Conservation (phyloP, 139 green algal genomes). For the Coelastrella sp. region DNA sequence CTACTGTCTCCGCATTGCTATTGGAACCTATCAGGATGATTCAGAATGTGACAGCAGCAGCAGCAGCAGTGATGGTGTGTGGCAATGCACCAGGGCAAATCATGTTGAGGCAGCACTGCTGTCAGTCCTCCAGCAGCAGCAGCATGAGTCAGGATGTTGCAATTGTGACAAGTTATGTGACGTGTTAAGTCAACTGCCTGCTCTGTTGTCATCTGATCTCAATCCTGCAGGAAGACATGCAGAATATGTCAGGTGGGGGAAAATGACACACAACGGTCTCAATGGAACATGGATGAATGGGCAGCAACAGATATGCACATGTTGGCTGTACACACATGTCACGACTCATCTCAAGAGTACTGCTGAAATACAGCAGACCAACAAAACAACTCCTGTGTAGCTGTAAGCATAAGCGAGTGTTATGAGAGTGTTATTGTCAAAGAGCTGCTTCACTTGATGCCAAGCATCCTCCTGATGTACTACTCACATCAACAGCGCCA, state of each 20-base stretch:
- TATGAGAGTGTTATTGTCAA: too few species aligned
- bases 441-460: too few species aligned
- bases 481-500: not conserved
- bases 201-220: constrained; percentile 6
- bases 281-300: too few species aligned
- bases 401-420: too few species aligned
- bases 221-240: not conserved
- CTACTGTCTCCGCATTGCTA: not conserved
- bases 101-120: not conserved
- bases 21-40: not conserved
- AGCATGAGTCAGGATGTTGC: constrained; percentile 13
- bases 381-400: too few species aligned
- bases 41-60: constrained; percentile 12
- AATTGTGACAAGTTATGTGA: not conserved
- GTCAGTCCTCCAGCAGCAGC: constrained; percentile 7
- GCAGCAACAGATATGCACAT: not conserved
- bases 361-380: too few species aligned
- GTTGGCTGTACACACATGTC: not conserved
- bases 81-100: constrained; percentile 13
- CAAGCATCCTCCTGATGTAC: too few species aligned
- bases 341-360: too few species aligned
- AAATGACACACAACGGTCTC: not conserved
- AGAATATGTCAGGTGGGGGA: constrained; percentile 16
- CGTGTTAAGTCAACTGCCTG: not conserved
- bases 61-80: not conserved